Base-by-base conservation (phyloP, 768 basidiomycete genomes). In the Naematelia aurantialba region DNA sequence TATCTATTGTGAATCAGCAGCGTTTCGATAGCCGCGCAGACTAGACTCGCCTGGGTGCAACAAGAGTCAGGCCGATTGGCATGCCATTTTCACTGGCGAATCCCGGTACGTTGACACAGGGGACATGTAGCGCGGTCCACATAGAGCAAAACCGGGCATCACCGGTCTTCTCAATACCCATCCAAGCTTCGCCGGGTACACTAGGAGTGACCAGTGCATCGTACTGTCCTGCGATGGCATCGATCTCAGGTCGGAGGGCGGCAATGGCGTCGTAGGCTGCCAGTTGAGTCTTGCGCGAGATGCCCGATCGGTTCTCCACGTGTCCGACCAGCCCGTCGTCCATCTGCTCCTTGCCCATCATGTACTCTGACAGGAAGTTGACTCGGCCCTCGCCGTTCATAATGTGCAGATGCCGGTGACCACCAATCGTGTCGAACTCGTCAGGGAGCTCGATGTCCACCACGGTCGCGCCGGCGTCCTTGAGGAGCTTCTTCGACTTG, bases 61-160 rank as follows among this genome's bases (percentile, higher is more conserved):
- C 71, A n/a, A 78, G 62, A 0, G 72, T 67, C 44, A 78, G 56
- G 11, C 76, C 75, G 17, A 78, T 61, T 0, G 76, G 76, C 56
- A 71, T 60, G 2, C 69, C 73, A 21, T 57, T 56, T 21, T 59
- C 59, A 8, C 75, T 72, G 0, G 57, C 60, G 53, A 76, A 75
- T 17, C 75, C 76, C 1, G 74, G 76, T 10, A 76, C 47, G 22
- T 73, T 66, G 46, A 75, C 42, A 8, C 51, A 50, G 1, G 72
- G 72, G 14, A 66, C 59, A 60, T 77, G 73, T 1, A 72, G 63
- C n/a, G 57, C 61, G 14, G 74, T 71, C 73, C 74, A 77, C 62
- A 69, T 73, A 11, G 46, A 48, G 55, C 62, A 62, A 53, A 76
- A 71, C 13, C 63, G 49, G 27, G 58, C 48, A 59, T 58, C 64